phyloP scores from a whole-genome alignment of 805 yeast species.

The Blastobotrys mokoenaii region DNA sequence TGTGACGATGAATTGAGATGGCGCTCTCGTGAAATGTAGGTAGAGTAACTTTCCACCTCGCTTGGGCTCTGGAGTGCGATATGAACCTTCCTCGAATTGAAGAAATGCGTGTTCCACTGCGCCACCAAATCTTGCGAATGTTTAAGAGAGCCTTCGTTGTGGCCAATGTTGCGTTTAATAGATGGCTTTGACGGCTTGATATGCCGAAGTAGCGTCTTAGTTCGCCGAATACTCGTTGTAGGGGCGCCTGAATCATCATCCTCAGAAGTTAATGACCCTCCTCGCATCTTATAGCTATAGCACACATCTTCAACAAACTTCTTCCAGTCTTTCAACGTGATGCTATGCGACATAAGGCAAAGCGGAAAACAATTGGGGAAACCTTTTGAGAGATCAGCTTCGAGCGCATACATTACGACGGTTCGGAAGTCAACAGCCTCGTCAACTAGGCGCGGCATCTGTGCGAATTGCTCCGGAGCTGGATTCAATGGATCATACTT shows the following conservation, averaged over 20 bases:
- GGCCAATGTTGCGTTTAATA: background rate
- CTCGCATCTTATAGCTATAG: background rate
- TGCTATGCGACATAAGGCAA: background rate
- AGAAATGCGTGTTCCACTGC: slow-evolving; percentile 1
- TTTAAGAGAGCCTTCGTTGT: background rate
- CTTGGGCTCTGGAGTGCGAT: background rate
- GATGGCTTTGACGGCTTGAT: background rate
- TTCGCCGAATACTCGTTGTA: too few relatives aligned
- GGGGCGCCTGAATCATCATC: background rate
- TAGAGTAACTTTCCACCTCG: background rate
- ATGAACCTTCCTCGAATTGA: slow-evolving; percentile 1
- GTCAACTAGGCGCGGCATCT: background rate
- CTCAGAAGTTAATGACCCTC: background rate
- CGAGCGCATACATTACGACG: background rate
- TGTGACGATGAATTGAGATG: too few relatives aligned
- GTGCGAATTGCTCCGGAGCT: background rate
- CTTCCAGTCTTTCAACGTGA: background rate
- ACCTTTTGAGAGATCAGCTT: background rate
- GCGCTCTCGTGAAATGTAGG: too few relatives aligned
- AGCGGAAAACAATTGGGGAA: background rate
- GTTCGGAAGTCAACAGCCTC: background rate
- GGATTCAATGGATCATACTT: background rate
- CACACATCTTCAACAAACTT: background rate
- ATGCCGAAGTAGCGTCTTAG: too few relatives aligned
- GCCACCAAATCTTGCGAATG: background rate